Evolutionary conservation across 805 yeast species (phyloP), one percentile per base, ranked within the genome.

Genomic region (Huiozyma sinensis): DNA sequence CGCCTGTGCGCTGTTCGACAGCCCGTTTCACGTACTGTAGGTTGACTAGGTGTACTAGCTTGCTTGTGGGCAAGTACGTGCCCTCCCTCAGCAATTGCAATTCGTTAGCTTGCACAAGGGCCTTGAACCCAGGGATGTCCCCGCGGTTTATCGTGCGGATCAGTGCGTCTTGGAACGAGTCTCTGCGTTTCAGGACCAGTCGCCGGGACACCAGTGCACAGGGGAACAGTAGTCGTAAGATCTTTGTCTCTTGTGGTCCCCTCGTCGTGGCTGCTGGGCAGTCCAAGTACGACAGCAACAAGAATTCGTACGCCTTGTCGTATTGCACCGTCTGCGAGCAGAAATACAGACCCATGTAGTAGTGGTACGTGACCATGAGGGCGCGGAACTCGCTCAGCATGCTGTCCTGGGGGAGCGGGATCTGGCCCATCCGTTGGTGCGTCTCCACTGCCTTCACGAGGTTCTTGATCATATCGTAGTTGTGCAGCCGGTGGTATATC

Each of bases 401-500:
- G 42, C 24, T 50, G 39, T 7, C 43, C 33, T 12, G 49, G 33
- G n/a, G 33, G 33, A 3, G 5, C 5, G 11, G 24, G 40, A 8
- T 41, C 33, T 4, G 55, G 51, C 27, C 51, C 33, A 13, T 47
- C 53, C 30, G 36, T 44, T 27, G 12, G 28, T 35, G 35, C 32
- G 33, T 31, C 9, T 30, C 29, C 10, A 85, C 63, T 1, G 84
- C 95, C 57, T 79, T 79, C 46, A 83, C 79, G 48, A 86, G 70
- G 41, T 83, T 81, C 51, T 77, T 78, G 32, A 90, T 87, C 58
- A 86, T 71, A 52, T 86, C 87, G 35, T 74, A 67, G 54, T 83
- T 83, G 38, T 73, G 70, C 50, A 86, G 65, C 52, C 70, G 70
- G 66, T 80, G 78, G 62, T 85, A 87, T 27, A 83, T 70, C 52